phyloP scores from a whole-genome alignment of 2,329 filamentous ascomycete species.

The Paraconiothyrium brasiliense region DNA sequence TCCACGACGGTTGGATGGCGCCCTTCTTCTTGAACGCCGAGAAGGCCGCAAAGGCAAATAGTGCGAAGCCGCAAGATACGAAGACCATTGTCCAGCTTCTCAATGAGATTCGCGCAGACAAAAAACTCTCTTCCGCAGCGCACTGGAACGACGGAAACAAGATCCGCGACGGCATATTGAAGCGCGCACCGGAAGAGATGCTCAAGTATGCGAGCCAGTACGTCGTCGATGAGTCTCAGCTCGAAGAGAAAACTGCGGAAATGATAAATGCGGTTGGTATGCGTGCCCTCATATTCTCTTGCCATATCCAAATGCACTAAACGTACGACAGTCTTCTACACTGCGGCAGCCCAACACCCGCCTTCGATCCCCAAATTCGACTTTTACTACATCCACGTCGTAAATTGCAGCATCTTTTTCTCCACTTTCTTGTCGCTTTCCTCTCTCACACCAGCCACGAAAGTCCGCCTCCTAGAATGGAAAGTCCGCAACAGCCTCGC shows the following conservation, averaged over 20 bases:
- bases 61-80: slow-evolving; percentile 23
- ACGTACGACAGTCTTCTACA: slow-evolving; percentile 59
- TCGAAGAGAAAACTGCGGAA: slow-evolving; percentile 67
- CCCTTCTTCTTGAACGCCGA: slow-evolving; percentile 66
- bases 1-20: slow-evolving; percentile 69
- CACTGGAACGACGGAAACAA: slow-evolving; percentile 68
- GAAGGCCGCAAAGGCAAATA: slow-evolving; percentile 50
- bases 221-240: slow-evolving; percentile 60
- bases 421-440: slow-evolving; percentile 66
- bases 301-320: neutral
- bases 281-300: slow-evolving; percentile 19
- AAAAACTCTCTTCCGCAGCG: slow-evolving; percentile 65
- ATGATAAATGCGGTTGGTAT: slow-evolving; percentile 74
- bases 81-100: slow-evolving; percentile 67
- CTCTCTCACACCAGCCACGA: slow-evolving; percentile 65
- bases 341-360: slow-evolving; percentile 69
- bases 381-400: slow-evolving; percentile 83
- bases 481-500: slow-evolving; percentile 80
- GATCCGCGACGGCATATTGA: slow-evolving; percentile 73
- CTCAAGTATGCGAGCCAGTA: slow-evolving; percentile 67
- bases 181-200: slow-evolving; percentile 70
- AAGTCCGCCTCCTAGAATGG: slow-evolving; percentile 79
- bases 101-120: slow-evolving; percentile 65
- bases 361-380: slow-evolving; percentile 71
- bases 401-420: slow-evolving; percentile 82